Evolutionary conservation across 805 yeast species (phyloP).

Genomic region (Barnettozyma populi): DNA sequence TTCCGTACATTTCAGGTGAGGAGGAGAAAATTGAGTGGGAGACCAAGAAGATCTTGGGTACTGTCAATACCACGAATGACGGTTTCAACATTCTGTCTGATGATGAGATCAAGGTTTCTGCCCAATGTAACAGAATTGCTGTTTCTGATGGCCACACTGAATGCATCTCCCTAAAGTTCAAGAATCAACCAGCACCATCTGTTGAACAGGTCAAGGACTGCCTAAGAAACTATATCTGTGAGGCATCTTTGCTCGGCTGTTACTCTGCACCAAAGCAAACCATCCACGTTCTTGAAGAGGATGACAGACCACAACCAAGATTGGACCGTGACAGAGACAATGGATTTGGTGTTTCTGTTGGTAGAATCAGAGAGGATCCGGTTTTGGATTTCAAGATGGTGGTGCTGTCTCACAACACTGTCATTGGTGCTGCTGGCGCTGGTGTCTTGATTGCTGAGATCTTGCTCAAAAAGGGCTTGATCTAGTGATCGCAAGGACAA

Average conservation of each 20-base stretch:
- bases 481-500: too few species aligned
- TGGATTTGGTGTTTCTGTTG: slow-evolving; percentile 93
- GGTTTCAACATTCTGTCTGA: slow-evolving; percentile 55
- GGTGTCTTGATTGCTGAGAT: slow-evolving; percentile 95
- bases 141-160: slow-evolving; percentile 98
- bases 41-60: slow-evolving; percentile 88
- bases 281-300: slow-evolving; percentile 85
- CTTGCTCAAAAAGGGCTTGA: slow-evolving; percentile 71
- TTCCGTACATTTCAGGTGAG: slow-evolving; percentile 93
- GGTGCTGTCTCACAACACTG: slow-evolving; percentile 93
- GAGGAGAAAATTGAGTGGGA: slow-evolving; percentile 99
- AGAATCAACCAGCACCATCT: slow-evolving; percentile 77
- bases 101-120: slow-evolving; percentile 79
- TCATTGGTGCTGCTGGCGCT: slow-evolving; percentile 98
- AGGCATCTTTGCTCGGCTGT: slow-evolving; percentile 74
- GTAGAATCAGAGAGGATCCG: slow-evolving; percentile 90
- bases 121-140: slow-evolving; percentile 95
- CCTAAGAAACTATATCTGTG: slow-evolving; percentile 71
- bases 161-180: slow-evolving; percentile 82
- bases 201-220: slow-evolving; percentile 71
- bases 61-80: slow-evolving; percentile 42
- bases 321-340: slow-evolving; percentile 92
- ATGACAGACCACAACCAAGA: slow-evolving; percentile 96
- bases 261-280: slow-evolving; percentile 91
- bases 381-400: slow-evolving; percentile 95